Conservation (phyloP, 2,329 filamentous ascomycete species). For the Beauveria bassiana region DNA sequence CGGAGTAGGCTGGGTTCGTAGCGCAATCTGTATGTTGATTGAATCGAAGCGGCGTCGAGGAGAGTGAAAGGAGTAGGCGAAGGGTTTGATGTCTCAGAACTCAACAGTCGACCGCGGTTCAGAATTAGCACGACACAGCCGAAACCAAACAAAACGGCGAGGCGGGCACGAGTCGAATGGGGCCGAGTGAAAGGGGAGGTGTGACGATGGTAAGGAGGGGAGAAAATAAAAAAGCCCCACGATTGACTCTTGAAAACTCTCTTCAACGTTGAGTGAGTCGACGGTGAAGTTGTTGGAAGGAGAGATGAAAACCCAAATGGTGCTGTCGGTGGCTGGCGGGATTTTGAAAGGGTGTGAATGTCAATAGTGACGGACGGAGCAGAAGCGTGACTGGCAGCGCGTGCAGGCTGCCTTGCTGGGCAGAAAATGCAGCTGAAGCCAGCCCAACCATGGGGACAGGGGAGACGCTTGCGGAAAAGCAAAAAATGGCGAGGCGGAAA, state of each 20-base stretch:
- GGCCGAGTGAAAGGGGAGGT: background rate
- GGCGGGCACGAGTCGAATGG: background rate
- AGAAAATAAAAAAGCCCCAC: background rate
- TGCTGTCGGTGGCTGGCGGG: background rate
- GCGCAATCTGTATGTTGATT: background rate
- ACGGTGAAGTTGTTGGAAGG: background rate
- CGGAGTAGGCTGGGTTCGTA: background rate
- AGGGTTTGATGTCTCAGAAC: constrained; percentile 4
- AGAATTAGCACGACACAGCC: background rate
- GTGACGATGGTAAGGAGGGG: background rate
- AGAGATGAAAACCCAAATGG: background rate
- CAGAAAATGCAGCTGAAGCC: background rate
- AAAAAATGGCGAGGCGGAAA: background rate
- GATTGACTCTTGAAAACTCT: background rate
- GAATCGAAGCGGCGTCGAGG: background rate
- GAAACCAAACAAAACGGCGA: constrained; percentile 6
- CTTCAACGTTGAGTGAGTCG: background rate
- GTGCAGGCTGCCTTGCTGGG: background rate
- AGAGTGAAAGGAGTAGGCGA: background rate
- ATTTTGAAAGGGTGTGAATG: background rate
- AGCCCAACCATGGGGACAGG: background rate
- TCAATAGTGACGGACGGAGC: background rate
- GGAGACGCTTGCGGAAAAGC: background rate
- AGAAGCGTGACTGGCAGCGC: background rate
- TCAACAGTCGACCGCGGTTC: background rate